Conservation (phyloP, 129 eudicot species). For the Centaurea solstitialis region DNA sequence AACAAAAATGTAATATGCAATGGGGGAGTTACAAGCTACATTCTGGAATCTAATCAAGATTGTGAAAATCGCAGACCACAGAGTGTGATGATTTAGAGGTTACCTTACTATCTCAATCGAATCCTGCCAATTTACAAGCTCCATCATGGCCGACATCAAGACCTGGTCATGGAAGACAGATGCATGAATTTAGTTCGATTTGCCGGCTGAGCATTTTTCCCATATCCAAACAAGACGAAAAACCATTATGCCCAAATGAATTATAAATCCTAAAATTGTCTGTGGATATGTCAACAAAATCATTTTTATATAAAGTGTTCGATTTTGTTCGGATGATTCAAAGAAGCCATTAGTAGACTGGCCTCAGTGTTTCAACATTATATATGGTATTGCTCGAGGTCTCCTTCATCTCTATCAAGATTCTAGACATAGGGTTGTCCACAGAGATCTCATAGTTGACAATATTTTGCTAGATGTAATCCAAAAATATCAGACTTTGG, state of each 20-base stretch:
- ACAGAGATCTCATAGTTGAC: constrained; percentile 4
- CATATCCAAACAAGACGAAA: background rate
- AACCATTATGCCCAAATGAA: background rate
- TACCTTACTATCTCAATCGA: too few relatives aligned
- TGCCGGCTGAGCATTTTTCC: constrained; percentile 10
- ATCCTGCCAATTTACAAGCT: background rate
- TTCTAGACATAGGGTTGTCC: background rate
- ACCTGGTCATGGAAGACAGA: constrained; percentile 2
- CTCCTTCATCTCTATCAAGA: constrained; percentile 16
- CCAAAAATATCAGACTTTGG: constrained; percentile 32
- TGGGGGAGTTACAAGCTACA: background rate
- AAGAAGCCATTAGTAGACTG: background rate
- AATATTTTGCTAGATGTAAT: constrained; percentile 4
- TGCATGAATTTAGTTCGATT: background rate
- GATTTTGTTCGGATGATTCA: background rate
- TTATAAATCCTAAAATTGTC: too few relatives aligned
- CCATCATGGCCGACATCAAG: background rate
- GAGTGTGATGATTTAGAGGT: too few relatives aligned
- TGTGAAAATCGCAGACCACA: too few relatives aligned
- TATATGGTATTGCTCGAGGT: constrained; percentile 11
- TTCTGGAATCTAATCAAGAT: too few relatives aligned
- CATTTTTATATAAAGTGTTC: background rate
- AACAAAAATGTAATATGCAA: background rate
- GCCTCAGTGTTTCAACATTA: constrained; percentile 7
- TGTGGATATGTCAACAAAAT: too few relatives aligned